These are phyloP conservation scores for Pochonia chlamydosporia DNA, from an alignment of 2,329 filamentous ascomycete species.

Conservation along the genomic window DNA sequence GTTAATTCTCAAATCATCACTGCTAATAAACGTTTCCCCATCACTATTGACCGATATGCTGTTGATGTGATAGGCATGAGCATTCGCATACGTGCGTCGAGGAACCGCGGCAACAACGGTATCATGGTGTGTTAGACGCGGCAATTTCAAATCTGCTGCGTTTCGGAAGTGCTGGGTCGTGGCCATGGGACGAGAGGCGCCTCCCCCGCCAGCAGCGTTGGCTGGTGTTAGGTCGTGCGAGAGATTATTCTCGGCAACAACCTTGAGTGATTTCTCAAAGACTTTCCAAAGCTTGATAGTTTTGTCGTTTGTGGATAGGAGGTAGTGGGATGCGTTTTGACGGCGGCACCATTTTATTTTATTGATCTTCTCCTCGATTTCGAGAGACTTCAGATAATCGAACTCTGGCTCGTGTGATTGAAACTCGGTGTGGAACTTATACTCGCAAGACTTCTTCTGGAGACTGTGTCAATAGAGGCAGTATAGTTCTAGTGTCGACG, in stretches of 20 bases:
- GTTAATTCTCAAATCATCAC: conserved; percentile 95
- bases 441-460: conserved; percentile 99
- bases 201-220: conserved; percentile 67
- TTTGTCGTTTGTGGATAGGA: conserved; percentile 98
- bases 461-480: conserved; percentile 2
- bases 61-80: conserved; percentile 99
- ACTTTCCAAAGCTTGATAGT: conserved; percentile 99
- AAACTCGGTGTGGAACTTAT: conserved; percentile 99
- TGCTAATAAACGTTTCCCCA: conserved; percentile 98
- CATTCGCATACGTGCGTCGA: conserved; percentile 93
- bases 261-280: conserved; percentile 98
- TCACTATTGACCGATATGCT: conserved; percentile 99
- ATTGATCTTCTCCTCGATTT: conserved; percentile 99
- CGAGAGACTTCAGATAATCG: conserved; percentile 97
- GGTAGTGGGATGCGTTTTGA: conserved; percentile 97
- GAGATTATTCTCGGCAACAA: conserved; percentile 97
- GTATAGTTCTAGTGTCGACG: no score
- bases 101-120: conserved; percentile 96
- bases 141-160: conserved; percentile 81
- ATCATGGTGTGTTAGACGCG: conserved; percentile 94
- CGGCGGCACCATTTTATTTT: conserved; percentile 99
- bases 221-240: conserved; percentile 86
- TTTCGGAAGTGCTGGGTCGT: conserved; percentile 72
- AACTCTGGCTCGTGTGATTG: conserved; percentile 99
- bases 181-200: conserved; percentile 62